Evolutionary conservation across 371 early-diverging fungal species (phyloP), one percentile per base, ranked within the genome.

Genomic region (Apophysomyces trapeziformis): DNA sequence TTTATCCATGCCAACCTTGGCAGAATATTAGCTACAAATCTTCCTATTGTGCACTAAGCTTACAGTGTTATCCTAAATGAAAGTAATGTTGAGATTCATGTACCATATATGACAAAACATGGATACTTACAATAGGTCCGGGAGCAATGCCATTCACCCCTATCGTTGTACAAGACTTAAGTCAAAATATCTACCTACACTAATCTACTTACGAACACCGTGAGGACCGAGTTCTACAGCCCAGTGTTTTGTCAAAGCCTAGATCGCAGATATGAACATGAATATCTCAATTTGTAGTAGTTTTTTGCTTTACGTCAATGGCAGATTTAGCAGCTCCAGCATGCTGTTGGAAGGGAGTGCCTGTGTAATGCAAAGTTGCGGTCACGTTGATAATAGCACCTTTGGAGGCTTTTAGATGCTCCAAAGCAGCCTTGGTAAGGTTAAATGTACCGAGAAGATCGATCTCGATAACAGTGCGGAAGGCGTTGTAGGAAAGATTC

Each of bases 391-490:
- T 80, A 63, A 92, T 83, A 37, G 79, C 60, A 6, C 93, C 93
- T 68, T 87, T 87, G 63, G 87, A 74, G 45, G 80, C 78, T 69
- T 93, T 92, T 63, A 94, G 72, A 64, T 90, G 80, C 14, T 87
- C 87, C 56, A 89, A 76, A 47, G 90, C 88, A 46, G 89, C 90
- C 77, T 92, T 93, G 66, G 88, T 87, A 11, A 89, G 79, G 75
- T 93, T 89, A 78, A 89, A 94, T 93, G 91, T 18, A 43, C 72
- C 72, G 13, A 79, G 61, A 32, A 78, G 65, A 68, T 79, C 85
- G 60, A 84, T 85, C 54, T 85, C 85, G 66, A 85, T 82, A 38
- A 85, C 85, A 38, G 86, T 82, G n/a, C 83, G 80, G 85, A 93
- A 94, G 37, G 90, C 94, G 66, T 90, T 90, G 69, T 88, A 85